phyloP scores from a whole-genome alignment of 768 basidiomycete genomes.

The Tremella yokohamensis region DNA sequence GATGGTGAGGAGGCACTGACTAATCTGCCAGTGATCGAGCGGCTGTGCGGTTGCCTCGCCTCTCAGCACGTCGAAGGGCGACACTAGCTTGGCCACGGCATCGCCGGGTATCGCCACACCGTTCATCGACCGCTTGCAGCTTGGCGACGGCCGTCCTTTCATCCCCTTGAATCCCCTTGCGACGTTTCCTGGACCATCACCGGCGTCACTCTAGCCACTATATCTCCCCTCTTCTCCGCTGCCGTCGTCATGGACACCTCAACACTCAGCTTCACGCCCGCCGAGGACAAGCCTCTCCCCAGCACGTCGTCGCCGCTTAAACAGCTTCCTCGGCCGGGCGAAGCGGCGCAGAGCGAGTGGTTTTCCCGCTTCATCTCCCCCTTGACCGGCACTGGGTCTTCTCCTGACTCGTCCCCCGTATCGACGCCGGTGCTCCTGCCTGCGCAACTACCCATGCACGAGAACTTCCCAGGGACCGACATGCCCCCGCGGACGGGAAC shows the following conservation, averaged over 20 bases:
- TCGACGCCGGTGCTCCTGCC: constrained; percentile 4
- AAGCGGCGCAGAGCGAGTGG: constrained; percentile 19
- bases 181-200: too few species aligned
- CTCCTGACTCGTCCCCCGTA: background rate
- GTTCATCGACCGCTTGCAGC: too few species aligned
- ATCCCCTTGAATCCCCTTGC: too few species aligned
- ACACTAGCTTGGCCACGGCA: too few species aligned
- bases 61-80: too few species aligned
- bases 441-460: constrained; percentile 1
- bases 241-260: constrained; percentile 25
- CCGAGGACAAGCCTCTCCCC: background rate
- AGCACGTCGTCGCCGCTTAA: constrained; percentile 4
- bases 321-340: constrained; percentile 11
- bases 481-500: background rate
- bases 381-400: constrained; percentile 14
- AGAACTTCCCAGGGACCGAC: background rate
- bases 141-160: too few species aligned
- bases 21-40: too few species aligned
- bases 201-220: too few species aligned
- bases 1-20: too few species aligned
- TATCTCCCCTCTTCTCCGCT: background rate
- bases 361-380: constrained; percentile 28
- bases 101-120: too few species aligned
- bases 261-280: constrained; percentile 18
- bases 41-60: too few species aligned